Base-by-base conservation (phyloP, 495 filamentous ascomycete species). In the Neurospora cerealis region DNA sequence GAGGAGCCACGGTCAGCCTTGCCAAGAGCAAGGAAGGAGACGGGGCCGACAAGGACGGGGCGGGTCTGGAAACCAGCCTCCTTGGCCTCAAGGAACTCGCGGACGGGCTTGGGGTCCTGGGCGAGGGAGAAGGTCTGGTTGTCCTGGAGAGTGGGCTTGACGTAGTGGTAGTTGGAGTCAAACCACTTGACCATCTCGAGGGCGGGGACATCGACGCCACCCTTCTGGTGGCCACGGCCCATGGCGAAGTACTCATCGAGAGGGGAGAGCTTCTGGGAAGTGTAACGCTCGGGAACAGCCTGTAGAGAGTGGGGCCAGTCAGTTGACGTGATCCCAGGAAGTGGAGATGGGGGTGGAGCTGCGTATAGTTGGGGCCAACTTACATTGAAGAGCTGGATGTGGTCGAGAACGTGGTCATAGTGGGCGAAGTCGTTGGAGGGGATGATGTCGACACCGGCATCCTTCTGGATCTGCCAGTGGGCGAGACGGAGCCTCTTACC, bases 121-220 rank as follows among this genome's bases (percentile, higher is more conserved):
- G 87, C 85, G 71, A 99, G 93, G 84, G 93, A 93, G 91, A 98
- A 99, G 75, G 88, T 89, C 89, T 99, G 96, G 88, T 92, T 91
- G 85, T 98, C 92, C 84, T 97, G 92, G 73, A 99, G 89, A 74
- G 96, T 97, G 73, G 96, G 96, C 90, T 98, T 98, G 85, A 98
- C 96, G 87, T 98, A 98, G 89, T 99, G 96, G 90, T 99, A 99
- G 91, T 99, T 99, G 77, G 93, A 97, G 88, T 99, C 96, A 83
- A 99, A 99, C 96, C 96, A 99, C 87, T 99, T 99, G 72, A 99
- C 96, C 96, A 99, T 99, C 88, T 99, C 96, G 83, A 98, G 87
- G 79, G 86, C 87, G 69, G 95, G 95, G 78, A 99, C 96, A 86
- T 99, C 96, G 76, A 99, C 89, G 77, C 91, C 93, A 73, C 88